These are phyloP conservation scores for Fusarium anthophilum DNA, from an alignment of 2,329 filamentous ascomycete species.

Conservation along the genomic window DNA sequence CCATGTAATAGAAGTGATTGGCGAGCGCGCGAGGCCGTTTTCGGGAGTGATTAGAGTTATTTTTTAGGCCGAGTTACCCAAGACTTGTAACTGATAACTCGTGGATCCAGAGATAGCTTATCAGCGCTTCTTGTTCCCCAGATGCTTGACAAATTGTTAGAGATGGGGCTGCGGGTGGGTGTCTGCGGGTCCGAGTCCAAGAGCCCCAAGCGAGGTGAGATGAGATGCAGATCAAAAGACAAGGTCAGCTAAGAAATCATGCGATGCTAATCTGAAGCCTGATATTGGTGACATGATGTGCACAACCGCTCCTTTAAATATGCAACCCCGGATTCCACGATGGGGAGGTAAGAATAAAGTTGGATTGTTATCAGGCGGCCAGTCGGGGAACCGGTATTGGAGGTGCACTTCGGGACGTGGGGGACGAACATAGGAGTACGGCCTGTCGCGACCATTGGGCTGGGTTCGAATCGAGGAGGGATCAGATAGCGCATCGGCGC, in stretches of 20 bases:
- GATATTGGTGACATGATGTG: background rate
- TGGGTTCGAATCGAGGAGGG: constrained; percentile 17
- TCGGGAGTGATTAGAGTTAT: constrained; percentile 30
- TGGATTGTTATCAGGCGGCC: constrained; percentile 28
- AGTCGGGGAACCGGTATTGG: constrained; percentile 9
- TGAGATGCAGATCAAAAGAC: constrained; percentile 18
- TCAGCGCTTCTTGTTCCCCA: constrained; percentile 29
- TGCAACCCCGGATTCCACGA: constrained; percentile 12
- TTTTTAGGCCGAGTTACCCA: constrained; percentile 32
- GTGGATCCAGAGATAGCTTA: constrained; percentile 42
- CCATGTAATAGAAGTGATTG: constrained; percentile 7
- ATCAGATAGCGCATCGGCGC: constrained; percentile 29
- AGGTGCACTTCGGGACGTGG: constrained; percentile 27
- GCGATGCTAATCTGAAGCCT: constrained; percentile 13
- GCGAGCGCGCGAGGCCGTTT: constrained; percentile 18
- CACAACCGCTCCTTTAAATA: constrained; percentile 9
- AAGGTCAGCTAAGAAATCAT: constrained; percentile 12
- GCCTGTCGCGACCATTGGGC: constrained; percentile 9
- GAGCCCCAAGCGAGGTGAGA: constrained; percentile 16
- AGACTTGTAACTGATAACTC: constrained; percentile 29
- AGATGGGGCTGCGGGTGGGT: constrained; percentile 20
- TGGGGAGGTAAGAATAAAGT: background rate
- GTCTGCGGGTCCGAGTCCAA: constrained; percentile 31
- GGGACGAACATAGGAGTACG: constrained; percentile 21
- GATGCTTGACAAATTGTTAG: constrained; percentile 29